phyloP scores from a whole-genome alignment of 352 stramenopile species.

The Phytophthora pseudosyringae region DNA sequence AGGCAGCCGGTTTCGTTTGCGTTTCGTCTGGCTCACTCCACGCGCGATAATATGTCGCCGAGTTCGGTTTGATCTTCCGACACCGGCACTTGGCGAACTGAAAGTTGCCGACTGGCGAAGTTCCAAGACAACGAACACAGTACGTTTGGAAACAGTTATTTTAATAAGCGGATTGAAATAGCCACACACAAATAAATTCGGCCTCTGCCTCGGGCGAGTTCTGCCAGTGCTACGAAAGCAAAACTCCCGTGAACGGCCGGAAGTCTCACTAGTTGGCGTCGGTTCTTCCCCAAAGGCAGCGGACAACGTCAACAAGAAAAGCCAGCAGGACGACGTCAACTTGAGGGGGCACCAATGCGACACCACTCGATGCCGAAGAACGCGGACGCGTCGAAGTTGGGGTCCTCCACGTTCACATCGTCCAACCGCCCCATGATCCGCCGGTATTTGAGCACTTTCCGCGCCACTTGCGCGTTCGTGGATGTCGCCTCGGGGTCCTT shows the following conservation, averaged over 20 bases:
- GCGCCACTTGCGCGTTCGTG: slow-evolving; percentile 42
- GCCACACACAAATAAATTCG: slow-evolving; percentile 26
- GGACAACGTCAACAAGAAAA: slow-evolving; percentile 32
- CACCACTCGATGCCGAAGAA: slow-evolving; percentile 57
- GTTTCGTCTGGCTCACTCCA: slow-evolving; percentile 20
- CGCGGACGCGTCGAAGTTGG: slow-evolving; percentile 44
- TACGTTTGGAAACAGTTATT: too few relatives aligned
- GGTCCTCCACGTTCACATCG: slow-evolving; percentile 43
- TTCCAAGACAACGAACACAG: too few relatives aligned
- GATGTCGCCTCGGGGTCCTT: slow-evolving; percentile 34
- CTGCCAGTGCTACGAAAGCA: slow-evolving; percentile 13
- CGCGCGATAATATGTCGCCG: slow-evolving; percentile 12
- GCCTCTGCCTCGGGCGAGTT: slow-evolving; percentile 9
- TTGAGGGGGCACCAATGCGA: slow-evolving; percentile 30
- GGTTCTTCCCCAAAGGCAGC: slow-evolving; percentile 1
- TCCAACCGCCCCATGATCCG: slow-evolving; percentile 39
- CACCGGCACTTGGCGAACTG: neutral
- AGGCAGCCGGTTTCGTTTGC: neutral
- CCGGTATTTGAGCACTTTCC: slow-evolving; percentile 50
- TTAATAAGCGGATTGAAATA: neutral
- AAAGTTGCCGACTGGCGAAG: too few relatives aligned
- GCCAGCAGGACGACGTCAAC: slow-evolving; percentile 22
- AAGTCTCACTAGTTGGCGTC: slow-evolving; percentile 12
- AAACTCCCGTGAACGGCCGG: slow-evolving; percentile 8
- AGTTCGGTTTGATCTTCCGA: neutral